Conservation (phyloP, 208 protist genomes). For the Leishmania aethiopica region DNA sequence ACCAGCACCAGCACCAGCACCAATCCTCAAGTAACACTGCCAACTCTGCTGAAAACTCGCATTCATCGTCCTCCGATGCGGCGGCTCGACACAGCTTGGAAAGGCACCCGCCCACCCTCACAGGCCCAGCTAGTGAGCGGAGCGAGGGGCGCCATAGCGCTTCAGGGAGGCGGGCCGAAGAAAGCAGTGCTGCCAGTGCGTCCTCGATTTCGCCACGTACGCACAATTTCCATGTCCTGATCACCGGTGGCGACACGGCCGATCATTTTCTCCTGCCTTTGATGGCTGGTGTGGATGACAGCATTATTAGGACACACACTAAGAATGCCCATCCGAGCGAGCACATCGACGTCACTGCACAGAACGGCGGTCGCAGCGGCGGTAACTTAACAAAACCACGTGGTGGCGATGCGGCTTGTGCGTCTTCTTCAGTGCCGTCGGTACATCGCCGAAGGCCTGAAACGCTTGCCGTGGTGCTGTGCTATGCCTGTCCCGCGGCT, state of each 20-base stretch:
- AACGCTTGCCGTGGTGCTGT: conserved; percentile 1
- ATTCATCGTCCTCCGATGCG: neutral
- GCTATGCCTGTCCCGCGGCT: conserved; percentile 14
- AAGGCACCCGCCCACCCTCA: neutral
- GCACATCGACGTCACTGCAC: neutral
- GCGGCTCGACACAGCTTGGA: neutral
- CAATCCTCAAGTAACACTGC: too few relatives aligned
- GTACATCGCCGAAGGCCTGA: neutral
- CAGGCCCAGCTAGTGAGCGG: neutral
- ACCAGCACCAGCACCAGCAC: neutral
- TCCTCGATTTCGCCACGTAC: neutral
- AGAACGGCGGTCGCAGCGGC: neutral
- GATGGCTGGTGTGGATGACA: neutral
- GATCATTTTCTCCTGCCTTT: conserved; percentile 7
- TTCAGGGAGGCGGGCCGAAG: neutral
- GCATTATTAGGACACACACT: neutral
- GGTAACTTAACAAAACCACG: neutral
- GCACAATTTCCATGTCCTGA: conserved; percentile 1
- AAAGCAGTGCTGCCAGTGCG: neutral
- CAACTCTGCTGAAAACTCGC: neutral
- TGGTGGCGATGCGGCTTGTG: neutral
- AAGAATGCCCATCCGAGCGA: neutral
- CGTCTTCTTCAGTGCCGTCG: neutral
- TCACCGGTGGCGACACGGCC: conserved; percentile 16
- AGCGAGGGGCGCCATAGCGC: neutral